Conservation (phyloP, 345 rosid species). For the Bruguiera parviflora region DNA sequence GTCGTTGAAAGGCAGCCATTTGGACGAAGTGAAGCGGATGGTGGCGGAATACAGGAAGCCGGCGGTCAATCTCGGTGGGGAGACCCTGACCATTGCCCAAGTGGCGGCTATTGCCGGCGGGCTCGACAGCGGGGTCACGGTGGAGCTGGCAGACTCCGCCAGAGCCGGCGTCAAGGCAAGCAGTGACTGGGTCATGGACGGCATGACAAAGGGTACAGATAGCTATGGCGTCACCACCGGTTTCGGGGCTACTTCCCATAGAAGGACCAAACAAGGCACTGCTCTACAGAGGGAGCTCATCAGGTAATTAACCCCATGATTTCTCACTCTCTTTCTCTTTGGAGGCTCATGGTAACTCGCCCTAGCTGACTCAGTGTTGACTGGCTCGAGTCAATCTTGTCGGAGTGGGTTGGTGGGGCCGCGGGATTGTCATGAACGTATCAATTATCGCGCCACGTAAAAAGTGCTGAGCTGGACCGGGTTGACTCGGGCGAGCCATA, state of each 20-base stretch:
- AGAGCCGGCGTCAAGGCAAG: conserved; percentile 25
- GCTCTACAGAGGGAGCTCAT: conserved; percentile 31
- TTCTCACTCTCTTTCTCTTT: not conserved
- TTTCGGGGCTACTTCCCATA: conserved; percentile 30
- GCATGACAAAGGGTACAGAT: conserved; percentile 25
- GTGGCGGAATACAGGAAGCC: conserved; percentile 60
- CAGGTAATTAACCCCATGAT: conserved; percentile 1
- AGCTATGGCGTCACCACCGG: conserved; percentile 31
- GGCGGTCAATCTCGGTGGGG: conserved; percentile 59
- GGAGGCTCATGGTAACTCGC: not conserved
- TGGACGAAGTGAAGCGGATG: conserved; percentile 79
- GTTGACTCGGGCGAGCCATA: not conserved
- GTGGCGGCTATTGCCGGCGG: conserved; percentile 50
- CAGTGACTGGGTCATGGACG: conserved; percentile 33
- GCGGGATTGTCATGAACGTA: too few species aligned
- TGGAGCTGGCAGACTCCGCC: conserved; percentile 25
- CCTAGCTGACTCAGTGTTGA: not conserved
- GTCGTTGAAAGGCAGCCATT: conserved; percentile 75
- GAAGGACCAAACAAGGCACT: conserved; percentile 27
- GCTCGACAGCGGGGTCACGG: conserved; percentile 3
- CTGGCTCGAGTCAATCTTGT: too few species aligned
- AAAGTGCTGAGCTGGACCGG: not conserved
- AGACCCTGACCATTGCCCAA: conserved; percentile 74
- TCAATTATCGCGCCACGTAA: too few species aligned
- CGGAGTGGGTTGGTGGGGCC: too few species aligned